Conservation (phyloP, 2,329 filamentous ascomycete species). For the Drechslera avenae region DNA sequence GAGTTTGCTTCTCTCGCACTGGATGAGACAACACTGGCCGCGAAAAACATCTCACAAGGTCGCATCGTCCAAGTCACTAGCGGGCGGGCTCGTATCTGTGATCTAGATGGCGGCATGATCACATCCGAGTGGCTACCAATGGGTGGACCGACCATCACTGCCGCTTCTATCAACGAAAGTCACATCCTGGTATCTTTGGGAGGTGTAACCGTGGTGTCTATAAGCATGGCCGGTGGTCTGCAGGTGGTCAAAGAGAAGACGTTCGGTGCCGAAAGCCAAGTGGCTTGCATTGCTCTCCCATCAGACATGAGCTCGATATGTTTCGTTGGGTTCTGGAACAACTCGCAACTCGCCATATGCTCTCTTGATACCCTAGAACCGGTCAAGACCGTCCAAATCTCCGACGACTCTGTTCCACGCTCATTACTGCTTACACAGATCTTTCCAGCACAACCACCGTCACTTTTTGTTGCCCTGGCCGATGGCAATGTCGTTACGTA, state of each 20-base stretch:
- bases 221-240: constrained; percentile 67
- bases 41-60: constrained; percentile 66
- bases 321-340: constrained; percentile 85
- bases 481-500: constrained; percentile 91
- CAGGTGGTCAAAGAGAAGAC: constrained; percentile 63
- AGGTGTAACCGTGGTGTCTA: constrained; percentile 72
- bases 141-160: constrained; percentile 67
- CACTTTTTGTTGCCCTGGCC: constrained; percentile 86
- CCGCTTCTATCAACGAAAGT: constrained; percentile 73
- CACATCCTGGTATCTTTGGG: constrained; percentile 76
- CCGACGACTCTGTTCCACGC: constrained; percentile 77
- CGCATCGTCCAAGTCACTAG: constrained; percentile 78
- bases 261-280: constrained; percentile 71
- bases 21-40: constrained; percentile 73
- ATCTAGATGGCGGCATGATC: constrained; percentile 60
- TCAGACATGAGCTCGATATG: constrained; percentile 67
- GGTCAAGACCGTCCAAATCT: constrained; percentile 60
- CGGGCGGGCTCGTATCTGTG: constrained; percentile 64
- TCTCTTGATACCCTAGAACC: constrained; percentile 69
- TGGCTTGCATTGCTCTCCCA: constrained; percentile 83
- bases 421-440: constrained; percentile 81
- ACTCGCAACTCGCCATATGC: constrained; percentile 77
- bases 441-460: constrained; percentile 69
- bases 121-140: constrained; percentile 64
- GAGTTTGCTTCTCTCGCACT: constrained; percentile 72